Evolutionary conservation across 164 flowering plant species (phyloP), one percentile per base, ranked within the genome.

Genomic region (Taxillus chinensis): DNA sequence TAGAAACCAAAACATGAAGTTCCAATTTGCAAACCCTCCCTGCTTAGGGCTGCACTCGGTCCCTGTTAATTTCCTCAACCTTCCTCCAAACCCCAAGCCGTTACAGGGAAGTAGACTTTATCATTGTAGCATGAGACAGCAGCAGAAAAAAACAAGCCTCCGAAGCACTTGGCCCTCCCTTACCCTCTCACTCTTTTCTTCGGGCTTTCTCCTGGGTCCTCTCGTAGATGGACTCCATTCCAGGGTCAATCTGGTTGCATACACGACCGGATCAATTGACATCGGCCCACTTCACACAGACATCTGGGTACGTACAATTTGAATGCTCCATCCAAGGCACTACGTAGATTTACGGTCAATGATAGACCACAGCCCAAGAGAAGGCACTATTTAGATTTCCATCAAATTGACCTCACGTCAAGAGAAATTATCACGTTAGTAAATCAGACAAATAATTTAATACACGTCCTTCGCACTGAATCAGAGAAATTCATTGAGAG

Each of bases 261-360:
- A 89, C 72, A 81, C 84, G 72, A 84, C 67, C 62, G 96, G 96
- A 39, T 71, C 98, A 1, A 66, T 92, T 39, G 71, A 82, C 57
- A 69, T 92, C 16, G 96, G 98, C 41, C 91, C 88, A 10, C 83
- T 92, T 62, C 96, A 86, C 77, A 82, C 96, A 4, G 84, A 87
- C 66, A 78, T 87, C 60, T 86, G 89, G 92, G 98, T 86, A 66
- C 45, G 41, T n/a, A 42, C 16, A 40, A 60, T 9, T 10, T 45
- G n/a, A 14, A 11, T 0, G 39, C 15, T 8, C 27, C 27, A 27
- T 27, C 27, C 27, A 27, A 27, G 27, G 27, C 27, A 27, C 27
- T 27, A 27, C 27, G 27, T 27, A 27, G 27, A 27, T 27, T 27
- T 27, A 27, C 27, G 27, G 27, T 27, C 27, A 27, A 27, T 27